Evolutionary conservation across 164 flowering plant genomes (phyloP).

Genomic region (Pachysandra terminalis): DNA sequence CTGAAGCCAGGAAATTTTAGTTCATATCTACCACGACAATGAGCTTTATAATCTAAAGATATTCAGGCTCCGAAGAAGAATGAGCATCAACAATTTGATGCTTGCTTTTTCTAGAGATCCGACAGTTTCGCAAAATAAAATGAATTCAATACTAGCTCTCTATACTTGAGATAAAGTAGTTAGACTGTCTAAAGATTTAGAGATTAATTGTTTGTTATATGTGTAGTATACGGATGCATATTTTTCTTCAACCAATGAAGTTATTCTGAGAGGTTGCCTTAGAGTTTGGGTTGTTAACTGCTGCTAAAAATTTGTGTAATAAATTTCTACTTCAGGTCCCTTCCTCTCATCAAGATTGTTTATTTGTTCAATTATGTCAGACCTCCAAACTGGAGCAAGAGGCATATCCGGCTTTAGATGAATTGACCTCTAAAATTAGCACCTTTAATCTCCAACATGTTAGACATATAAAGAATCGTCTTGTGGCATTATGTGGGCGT

Average conservation of each 20-base stretch:
- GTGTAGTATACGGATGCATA: not conserved
- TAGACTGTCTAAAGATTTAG: too few relatives aligned
- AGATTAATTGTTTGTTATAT: too few relatives aligned
- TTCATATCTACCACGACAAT: too few relatives aligned
- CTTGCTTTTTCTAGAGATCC: too few relatives aligned
- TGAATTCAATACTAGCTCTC: too few relatives aligned
- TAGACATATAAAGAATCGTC: slow-evolving; percentile 52
- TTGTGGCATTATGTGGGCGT: slow-evolving; percentile 52
- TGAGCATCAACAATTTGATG: too few relatives aligned
- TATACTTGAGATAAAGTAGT: too few relatives aligned
- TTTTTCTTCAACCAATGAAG: not conserved
- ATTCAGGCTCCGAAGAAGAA: too few relatives aligned
- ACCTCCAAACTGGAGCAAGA: slow-evolving; percentile 48
- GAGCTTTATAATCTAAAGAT: too few relatives aligned
- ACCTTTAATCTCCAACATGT: slow-evolving; percentile 57
- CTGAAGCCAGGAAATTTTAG: too few relatives aligned
- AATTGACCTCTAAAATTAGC: slow-evolving; percentile 56
- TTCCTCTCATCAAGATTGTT: not conserved
- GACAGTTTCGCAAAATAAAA: too few relatives aligned
- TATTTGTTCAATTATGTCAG: slow-evolving; percentile 20
- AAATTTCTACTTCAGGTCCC: not conserved
- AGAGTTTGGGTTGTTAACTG: not conserved
- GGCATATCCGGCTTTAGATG: slow-evolving; percentile 62
- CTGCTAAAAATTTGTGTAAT: too few relatives aligned
- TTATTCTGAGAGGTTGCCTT: not conserved